phyloP scores from a whole-genome alignment of 1,139 yeast genomes.

The Saccharomyces pastorianus region DNA sequence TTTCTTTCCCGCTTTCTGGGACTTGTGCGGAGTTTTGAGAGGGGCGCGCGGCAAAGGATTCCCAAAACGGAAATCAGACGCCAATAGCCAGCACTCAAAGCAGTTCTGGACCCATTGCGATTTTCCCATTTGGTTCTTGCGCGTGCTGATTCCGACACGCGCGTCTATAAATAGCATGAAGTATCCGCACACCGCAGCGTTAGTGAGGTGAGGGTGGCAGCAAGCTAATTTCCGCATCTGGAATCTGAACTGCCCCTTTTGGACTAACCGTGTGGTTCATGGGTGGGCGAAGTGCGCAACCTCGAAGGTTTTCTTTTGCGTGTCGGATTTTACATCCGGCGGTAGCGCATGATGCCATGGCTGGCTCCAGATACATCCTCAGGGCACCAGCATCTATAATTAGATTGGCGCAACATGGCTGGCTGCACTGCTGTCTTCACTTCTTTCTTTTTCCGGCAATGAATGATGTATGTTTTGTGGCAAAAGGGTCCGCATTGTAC shows the following conservation, averaged over 20 bases:
- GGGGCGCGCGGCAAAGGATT: not conserved
- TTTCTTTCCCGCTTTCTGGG: conserved; percentile 50
- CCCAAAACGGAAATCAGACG: not conserved
- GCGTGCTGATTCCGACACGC: not conserved
- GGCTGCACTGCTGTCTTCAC: not conserved
- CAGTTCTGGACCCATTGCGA: not conserved
- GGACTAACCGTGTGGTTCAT: not conserved
- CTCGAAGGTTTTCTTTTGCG: not conserved
- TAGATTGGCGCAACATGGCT: not conserved
- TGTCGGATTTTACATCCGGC: not conserved
- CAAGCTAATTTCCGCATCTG: not conserved
- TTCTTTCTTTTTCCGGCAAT: not conserved
- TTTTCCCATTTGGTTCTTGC: not conserved
- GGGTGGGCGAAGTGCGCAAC: not conserved
- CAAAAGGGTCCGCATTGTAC: not conserved
- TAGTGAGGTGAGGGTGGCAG: not conserved
- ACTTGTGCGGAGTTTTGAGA: not conserved
- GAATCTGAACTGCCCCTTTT: not conserved
- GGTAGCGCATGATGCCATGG: not conserved
- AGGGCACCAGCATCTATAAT: not conserved
- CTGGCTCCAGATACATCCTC: not conserved
- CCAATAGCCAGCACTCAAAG: not conserved
- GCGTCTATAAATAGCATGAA: not conserved
- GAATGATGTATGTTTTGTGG: not conserved
- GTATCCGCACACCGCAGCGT: not conserved